Percentiles rank a stretch among this genome's conserved stretches.
Conservation (phyloP, 2,329 filamentous ascomycete species). For the Cytospora piceae region DNA sequence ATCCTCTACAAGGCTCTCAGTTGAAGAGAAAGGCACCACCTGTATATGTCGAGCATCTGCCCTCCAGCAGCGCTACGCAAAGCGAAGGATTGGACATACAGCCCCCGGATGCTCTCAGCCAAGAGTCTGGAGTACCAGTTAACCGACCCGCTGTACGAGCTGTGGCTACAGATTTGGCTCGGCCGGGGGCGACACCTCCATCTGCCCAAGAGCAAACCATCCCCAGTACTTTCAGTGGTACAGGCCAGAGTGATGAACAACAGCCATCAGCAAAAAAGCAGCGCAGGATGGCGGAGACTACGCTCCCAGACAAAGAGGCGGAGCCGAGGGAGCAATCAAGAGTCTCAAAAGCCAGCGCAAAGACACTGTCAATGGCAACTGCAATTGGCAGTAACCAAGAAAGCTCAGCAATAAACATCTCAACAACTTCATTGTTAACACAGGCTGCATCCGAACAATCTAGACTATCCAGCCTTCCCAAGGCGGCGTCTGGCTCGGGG, state of each 20-base stretch:
- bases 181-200: slow-evolving; percentile 37
- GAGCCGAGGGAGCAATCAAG: neutral
- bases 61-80: slow-evolving; percentile 36
- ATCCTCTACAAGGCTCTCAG: neutral
- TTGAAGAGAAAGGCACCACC: slow-evolving; percentile 23
- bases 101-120: slow-evolving; percentile 35
- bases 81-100: slow-evolving; percentile 41
- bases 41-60: slow-evolving; percentile 28
- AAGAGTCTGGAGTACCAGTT: slow-evolving; percentile 31
- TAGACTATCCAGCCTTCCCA: neutral
- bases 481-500: neutral
- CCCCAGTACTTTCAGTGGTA: slow-evolving; percentile 37
- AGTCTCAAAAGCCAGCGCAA: neutral
- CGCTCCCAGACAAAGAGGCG: neutral
- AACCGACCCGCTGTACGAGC: slow-evolving; percentile 33
- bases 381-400: neutral
- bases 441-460: neutral
- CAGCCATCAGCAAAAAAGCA: neutral
- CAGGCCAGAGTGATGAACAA: neutral
- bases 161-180: slow-evolving; percentile 7
- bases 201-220: slow-evolving; percentile 38
- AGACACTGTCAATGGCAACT: neutral
- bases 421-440: slow-evolving; percentile 3
- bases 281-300: slow-evolving; percentile 9
- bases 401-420: slow-evolving; percentile 17